These are phyloP conservation scores for Mediolabrus comicus DNA, from an alignment of 108 stramenopile species.

Conservation along the genomic window DNA sequence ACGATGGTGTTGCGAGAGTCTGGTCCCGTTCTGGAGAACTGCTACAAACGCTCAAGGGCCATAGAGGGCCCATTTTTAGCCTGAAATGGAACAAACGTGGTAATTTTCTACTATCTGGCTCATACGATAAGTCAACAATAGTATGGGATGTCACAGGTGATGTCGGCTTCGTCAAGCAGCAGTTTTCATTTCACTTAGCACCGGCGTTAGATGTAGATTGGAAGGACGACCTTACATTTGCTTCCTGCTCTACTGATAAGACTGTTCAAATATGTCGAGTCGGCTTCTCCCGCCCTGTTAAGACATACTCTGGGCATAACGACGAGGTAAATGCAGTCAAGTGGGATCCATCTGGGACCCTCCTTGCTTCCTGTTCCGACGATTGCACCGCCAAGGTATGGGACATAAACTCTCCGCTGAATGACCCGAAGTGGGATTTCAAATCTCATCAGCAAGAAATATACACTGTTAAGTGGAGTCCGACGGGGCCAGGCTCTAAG, in stretches of 20 bases:
- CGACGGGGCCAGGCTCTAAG: conserved; percentile 88
- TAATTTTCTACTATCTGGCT: conserved; percentile 88
- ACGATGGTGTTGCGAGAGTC: conserved; percentile 94
- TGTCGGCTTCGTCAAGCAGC: conserved; percentile 79
- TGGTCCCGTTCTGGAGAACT: conserved; percentile 86
- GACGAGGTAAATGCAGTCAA: conserved; percentile 98
- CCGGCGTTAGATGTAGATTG: conserved; percentile 95
- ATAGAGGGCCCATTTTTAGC: conserved; percentile 94
- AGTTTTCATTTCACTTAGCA: conserved; percentile 86
- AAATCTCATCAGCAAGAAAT: conserved; percentile 93
- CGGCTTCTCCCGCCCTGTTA: conserved; percentile 54
- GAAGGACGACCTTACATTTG: conserved; percentile 92
- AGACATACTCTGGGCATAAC: conserved; percentile 74
- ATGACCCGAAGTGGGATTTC: conserved; percentile 82
- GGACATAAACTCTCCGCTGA: conserved; percentile 66
- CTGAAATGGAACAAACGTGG: conserved; percentile 95
- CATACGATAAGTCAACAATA: conserved; percentile 94
- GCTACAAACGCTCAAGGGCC: conserved; percentile 82
- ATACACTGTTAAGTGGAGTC: conserved; percentile 96
- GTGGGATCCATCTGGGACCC: conserved; percentile 91
- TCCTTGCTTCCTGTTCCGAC: conserved; percentile 94
- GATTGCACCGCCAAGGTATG: conserved; percentile 97
- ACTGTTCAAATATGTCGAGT: conserved; percentile 90
- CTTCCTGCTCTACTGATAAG: conserved; percentile 95
- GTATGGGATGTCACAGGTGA: conserved; percentile 89